Evolutionary conservation across 108 stramenopile species (phyloP), one percentile per base, ranked within the genome.

Genomic region (Fragilaria radians): DNA sequence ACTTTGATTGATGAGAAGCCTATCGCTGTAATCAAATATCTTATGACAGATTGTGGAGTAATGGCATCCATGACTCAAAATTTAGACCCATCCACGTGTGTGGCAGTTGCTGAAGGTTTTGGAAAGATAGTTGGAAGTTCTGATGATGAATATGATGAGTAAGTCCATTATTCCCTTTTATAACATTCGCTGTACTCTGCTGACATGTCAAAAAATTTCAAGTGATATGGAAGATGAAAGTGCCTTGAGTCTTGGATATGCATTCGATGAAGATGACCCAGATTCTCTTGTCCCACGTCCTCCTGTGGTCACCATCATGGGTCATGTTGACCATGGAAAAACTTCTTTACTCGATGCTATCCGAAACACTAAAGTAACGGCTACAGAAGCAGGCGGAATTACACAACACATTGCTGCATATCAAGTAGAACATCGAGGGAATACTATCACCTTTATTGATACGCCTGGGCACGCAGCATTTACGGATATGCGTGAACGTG

Each of bases 261-360:
- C 70, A 11, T 48, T 66, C 21, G 82, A 84, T 33, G 86, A 89
- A 48, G 93, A 94, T 51, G 88, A 91, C 52, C 65, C 65, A 14
- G 72, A 71, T n/a, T 59, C 68, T 49, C 72, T 97, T 63, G 36
- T 75, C 28, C 71, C 85, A 18, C 73, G 98, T 21, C 76, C 97
- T 17, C 98, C 99, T 32, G 97, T 98, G 24, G 97, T 99, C 4
- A 94, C 96, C 25, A 94, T 99, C 54, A 98, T 99, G 98, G 99
- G 99, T 30, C 99, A 99, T 80, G 99, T 99, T 45, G 99, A 99
- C 71, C 99, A 99, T 68, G 99, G 99, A 54, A 99, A 99, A 70
- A 99, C 99, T 5, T 92, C 96, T 1, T 75, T 99, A 27, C 86
- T 99, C 9, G 99, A 99, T 67, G 76, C 86, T 14, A 88, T 99